A percentile compares a stretch with the other conserved stretches of the same genome.
Conservation (phyloP, 208 protist species). For the Leishmania turanica region DNA sequence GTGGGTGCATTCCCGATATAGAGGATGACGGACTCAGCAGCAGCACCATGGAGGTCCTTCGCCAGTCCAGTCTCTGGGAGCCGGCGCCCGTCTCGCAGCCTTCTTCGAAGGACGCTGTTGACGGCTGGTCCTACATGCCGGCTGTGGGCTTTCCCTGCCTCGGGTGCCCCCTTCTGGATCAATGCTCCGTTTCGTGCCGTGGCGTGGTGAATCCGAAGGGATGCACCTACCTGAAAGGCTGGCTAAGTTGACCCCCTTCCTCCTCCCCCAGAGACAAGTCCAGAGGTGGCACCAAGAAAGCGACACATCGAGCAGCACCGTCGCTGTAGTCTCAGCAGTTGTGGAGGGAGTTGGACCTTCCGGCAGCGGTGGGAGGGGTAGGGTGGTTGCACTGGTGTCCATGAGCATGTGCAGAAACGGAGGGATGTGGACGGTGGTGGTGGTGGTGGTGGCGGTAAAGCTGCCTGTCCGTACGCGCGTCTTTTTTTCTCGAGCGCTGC, state of each 20-base stretch:
- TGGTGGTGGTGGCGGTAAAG: not conserved
- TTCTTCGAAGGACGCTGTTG: constrained; percentile 27
- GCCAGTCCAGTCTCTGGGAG: constrained; percentile 25
- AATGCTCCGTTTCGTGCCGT: constrained; percentile 43
- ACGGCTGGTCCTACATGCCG: constrained; percentile 69
- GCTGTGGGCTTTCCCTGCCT: constrained; percentile 79
- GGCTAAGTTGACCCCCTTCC: constrained; percentile 34
- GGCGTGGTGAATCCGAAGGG: constrained; percentile 66
- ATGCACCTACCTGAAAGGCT: constrained; percentile 62
- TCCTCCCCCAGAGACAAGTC: not conserved
- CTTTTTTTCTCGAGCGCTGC: not conserved
- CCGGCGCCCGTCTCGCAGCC: constrained; percentile 34
- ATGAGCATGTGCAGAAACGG: not conserved
- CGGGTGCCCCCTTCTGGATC: constrained; percentile 69
- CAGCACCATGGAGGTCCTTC: constrained; percentile 11
- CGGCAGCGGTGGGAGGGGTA: not conserved
- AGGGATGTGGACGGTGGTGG: not conserved
- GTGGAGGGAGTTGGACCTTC: not conserved
- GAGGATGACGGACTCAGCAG: constrained; percentile 12
- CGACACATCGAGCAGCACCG: not conserved
- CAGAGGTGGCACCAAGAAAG: too few relatives aligned
- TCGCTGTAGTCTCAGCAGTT: not conserved
- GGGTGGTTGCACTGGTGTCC: not conserved
- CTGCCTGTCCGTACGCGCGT: not conserved
- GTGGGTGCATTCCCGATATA: constrained; percentile 7